phyloP scores from a whole-genome alignment of 805 yeast genomes.

The Wickerhamiella parazyma region DNA sequence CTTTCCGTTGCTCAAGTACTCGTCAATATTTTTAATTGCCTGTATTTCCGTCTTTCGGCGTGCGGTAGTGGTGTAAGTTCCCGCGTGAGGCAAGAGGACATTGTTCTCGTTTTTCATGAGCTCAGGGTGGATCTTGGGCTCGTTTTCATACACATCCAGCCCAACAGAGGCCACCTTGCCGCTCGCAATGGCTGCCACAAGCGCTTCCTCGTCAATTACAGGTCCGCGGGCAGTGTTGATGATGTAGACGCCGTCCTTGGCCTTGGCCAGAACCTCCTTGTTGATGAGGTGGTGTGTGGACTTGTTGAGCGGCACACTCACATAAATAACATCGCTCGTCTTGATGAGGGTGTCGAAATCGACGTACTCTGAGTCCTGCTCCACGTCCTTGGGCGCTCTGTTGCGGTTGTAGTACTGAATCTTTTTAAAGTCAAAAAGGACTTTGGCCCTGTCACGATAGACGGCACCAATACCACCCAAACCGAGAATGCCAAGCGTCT shows the following conservation, averaged over 20 bases:
- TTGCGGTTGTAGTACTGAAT: constrained; percentile 41
- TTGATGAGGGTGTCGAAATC: constrained; percentile 35
- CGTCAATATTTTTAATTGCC: constrained; percentile 53
- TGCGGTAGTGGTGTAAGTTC: constrained; percentile 29
- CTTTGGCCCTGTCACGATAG: constrained; percentile 36
- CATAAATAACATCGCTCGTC: constrained; percentile 35
- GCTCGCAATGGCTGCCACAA: constrained; percentile 33
- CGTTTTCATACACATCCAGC: constrained; percentile 47
- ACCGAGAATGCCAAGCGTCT: constrained; percentile 44
- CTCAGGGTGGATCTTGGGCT: constrained; percentile 40
- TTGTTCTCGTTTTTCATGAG: constrained; percentile 34
- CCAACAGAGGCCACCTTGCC: constrained; percentile 43
- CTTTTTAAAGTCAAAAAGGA: constrained; percentile 35
- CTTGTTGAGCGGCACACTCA: constrained; percentile 41
- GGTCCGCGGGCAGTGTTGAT: constrained; percentile 53
- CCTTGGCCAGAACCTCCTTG: constrained; percentile 31
- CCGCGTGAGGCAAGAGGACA: constrained; percentile 45
- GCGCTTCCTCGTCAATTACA: constrained; percentile 40
- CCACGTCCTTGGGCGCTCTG: constrained; percentile 35
- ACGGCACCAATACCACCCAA: constrained; percentile 53
- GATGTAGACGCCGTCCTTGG: constrained; percentile 41
- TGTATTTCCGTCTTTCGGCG: constrained; percentile 67
- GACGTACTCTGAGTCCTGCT: constrained; percentile 34
- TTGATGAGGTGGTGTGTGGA: constrained; percentile 38
- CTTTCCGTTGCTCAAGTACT: constrained; percentile 49